Evolutionary conservation across 2,329 filamentous ascomycete genomes (phyloP), one percentile per base, ranked within the genome.

Genomic region (Lojkania enalia): DNA sequence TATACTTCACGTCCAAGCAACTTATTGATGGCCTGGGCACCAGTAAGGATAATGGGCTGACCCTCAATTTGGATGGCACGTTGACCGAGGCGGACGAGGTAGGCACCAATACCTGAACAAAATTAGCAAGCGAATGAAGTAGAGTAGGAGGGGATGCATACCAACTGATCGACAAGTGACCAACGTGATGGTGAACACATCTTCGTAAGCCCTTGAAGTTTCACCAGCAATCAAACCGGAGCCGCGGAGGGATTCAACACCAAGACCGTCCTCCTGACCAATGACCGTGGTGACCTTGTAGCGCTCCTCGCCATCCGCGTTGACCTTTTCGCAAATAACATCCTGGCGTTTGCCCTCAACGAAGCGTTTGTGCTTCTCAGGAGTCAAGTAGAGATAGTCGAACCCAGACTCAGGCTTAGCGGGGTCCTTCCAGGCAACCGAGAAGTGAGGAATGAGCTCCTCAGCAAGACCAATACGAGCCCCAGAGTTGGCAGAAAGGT

Each of bases 21-120:
- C 77, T 97, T 99, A 84, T 99, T 99, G 71, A 99, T 87, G 48
- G 94, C 94, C 55, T 90, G 89, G 37, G 94, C 94, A 82, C 94
- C 94, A 63, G 94, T 99, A 53, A 99, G 83, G 65, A 99, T 99
- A 71, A 99, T 99, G 29, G 94, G 94, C 76, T 99, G 94, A 48
- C 94, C 94, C 74, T 99, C 94, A 57, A 99, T 95, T 75, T 99
- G 94, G 57, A 99, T 95, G 54, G 94, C 92, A 84, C 94, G 90
- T 75, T 99, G 94, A 48, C 94, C 94, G 49, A 99, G 89, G 70
- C 94, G 92, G 60, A 99, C 94, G 44, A 99, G 88, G 76, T 99
- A 99, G 40, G 94, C 94, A 82, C 94, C 94, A 56, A 99, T 99
- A 86, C 83, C 83, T 85, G 48, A 21, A 18, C n/a, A 49, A 20